A percentile compares a stretch with the other conserved stretches of the same genome.
Evolutionary conservation across 768 basidiomycete genomes (phyloP).

Genomic region (Calocybe cyanea): DNA sequence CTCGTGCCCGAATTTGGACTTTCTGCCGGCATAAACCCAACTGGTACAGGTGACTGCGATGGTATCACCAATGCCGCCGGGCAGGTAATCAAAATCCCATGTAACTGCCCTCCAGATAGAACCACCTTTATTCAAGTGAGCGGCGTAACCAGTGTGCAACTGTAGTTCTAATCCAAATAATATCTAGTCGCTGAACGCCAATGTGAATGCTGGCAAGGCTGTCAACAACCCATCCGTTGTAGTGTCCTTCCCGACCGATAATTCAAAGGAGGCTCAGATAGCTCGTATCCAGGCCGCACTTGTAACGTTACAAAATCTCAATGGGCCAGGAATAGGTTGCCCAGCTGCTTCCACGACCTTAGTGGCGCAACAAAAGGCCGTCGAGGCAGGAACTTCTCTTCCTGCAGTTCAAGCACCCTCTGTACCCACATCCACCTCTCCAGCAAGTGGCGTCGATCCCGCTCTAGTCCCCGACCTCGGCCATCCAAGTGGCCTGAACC

Average conservation of each 20-base stretch:
- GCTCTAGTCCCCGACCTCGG: conserved; percentile 58
- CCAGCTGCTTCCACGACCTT: conserved; percentile 66
- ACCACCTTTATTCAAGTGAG: conserved; percentile 36
- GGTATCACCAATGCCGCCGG: conserved; percentile 58
- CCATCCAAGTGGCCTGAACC: conserved; percentile 53
- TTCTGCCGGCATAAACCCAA: conserved; percentile 53
- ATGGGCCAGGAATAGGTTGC: conserved; percentile 65
- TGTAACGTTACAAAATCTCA: conserved; percentile 71
- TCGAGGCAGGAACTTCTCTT: conserved; percentile 25
- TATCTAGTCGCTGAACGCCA: conserved; percentile 39
- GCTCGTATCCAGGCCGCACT: conserved; percentile 56
- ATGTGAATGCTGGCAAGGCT: conserved; percentile 58
- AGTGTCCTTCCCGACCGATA: conserved; percentile 62
- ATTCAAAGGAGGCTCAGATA: conserved; percentile 45
- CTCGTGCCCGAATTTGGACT: conserved; percentile 63
- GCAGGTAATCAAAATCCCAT: conserved; percentile 57
- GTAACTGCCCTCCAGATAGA: conserved; percentile 59
- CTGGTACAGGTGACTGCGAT: conserved; percentile 58
- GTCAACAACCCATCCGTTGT: conserved; percentile 60
- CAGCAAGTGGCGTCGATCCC: conserved; percentile 43
- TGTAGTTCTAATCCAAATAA: background rate
- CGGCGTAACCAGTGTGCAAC: background rate
- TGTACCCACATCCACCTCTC: conserved; percentile 17
- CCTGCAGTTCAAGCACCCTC: conserved; percentile 26
- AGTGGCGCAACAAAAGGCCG: conserved; percentile 35